phyloP scores from a whole-genome alignment of 192 early-diverging fungal genomes.

The Obelidium mucronatum region DNA sequence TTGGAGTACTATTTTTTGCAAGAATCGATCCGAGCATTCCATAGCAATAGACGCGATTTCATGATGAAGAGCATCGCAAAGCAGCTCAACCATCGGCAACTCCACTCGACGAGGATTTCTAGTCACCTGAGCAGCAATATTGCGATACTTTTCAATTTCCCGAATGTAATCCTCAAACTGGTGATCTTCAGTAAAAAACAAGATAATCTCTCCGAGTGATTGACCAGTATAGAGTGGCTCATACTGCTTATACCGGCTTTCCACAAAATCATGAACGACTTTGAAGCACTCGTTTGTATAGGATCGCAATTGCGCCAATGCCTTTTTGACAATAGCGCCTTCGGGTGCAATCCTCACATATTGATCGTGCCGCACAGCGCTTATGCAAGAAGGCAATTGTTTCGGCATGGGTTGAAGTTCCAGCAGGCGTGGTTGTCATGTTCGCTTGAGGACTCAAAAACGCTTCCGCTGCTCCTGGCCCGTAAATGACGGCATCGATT shows the following conservation, averaged over 20 bases:
- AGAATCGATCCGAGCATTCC: constrained; percentile 51
- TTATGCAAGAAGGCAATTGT: constrained; percentile 32
- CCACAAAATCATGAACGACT: constrained; percentile 53
- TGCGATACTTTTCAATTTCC: constrained; percentile 63
- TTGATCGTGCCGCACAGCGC: constrained; percentile 18
- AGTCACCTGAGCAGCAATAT: constrained; percentile 46
- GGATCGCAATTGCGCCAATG: constrained; percentile 35
- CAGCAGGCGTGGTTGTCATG: constrained; percentile 24
- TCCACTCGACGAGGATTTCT: constrained; percentile 51
- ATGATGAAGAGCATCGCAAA: constrained; percentile 61
- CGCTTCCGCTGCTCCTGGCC: constrained; percentile 33
- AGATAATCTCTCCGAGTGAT: constrained; percentile 37
- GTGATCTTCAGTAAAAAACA: constrained; percentile 55
- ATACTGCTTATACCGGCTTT: constrained; percentile 52
- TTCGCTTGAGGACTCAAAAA: not conserved
- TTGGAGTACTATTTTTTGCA: constrained; percentile 57
- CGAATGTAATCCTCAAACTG: constrained; percentile 60
- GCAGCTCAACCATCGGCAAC: constrained; percentile 59
- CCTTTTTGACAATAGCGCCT: constrained; percentile 39
- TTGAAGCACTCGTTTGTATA: constrained; percentile 55
- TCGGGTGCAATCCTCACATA: constrained; percentile 47
- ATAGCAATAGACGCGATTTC: constrained; percentile 49
- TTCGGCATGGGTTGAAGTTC: constrained; percentile 30
- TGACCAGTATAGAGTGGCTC: constrained; percentile 47
- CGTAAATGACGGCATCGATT: constrained; percentile 53